Conservation (phyloP, 129 eudicot species). For the Flaveria brownii region DNA sequence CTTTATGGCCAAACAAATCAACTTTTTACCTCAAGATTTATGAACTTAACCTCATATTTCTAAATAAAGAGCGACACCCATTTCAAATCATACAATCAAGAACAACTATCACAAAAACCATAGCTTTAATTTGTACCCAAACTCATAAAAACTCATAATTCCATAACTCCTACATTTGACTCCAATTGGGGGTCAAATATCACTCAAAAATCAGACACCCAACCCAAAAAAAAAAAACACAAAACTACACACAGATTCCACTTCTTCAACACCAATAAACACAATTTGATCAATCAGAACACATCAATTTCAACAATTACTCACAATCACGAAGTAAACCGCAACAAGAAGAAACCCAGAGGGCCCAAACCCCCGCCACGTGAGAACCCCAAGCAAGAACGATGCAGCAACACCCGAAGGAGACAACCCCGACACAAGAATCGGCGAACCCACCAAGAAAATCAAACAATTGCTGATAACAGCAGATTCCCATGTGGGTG, state of each 20-base stretch:
- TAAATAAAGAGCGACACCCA: background rate
- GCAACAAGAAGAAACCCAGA: slow-evolving; percentile 94
- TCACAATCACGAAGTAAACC: slow-evolving; percentile 75
- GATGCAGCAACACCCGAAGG: slow-evolving; percentile 76
- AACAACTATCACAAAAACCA: background rate
- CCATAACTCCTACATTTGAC: too few species aligned
- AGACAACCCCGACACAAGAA: slow-evolving; percentile 75
- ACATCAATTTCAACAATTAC: slow-evolving; percentile 13
- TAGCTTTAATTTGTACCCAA: slow-evolving; percentile 10
- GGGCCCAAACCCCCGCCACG: slow-evolving; percentile 92
- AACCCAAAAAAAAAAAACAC: too few species aligned
- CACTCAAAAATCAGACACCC: too few species aligned
- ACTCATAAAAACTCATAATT: background rate
- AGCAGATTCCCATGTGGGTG: slow-evolving; percentile 90
- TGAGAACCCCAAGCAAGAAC: slow-evolving; percentile 88
- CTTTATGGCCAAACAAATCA: background rate
- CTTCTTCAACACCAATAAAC: too few species aligned
- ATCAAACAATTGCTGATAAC: slow-evolving; percentile 56
- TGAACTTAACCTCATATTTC: background rate
- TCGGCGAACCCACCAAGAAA: slow-evolving; percentile 73
- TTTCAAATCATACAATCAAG: slow-evolving; percentile 3
- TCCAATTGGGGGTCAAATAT: too few species aligned
- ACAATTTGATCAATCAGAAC: too few species aligned
- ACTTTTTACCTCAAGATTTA: background rate
- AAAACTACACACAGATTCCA: too few species aligned